phyloP scores from a whole-genome alignment of 768 basidiomycete species.

The Hypsizygus marmoreus region DNA sequence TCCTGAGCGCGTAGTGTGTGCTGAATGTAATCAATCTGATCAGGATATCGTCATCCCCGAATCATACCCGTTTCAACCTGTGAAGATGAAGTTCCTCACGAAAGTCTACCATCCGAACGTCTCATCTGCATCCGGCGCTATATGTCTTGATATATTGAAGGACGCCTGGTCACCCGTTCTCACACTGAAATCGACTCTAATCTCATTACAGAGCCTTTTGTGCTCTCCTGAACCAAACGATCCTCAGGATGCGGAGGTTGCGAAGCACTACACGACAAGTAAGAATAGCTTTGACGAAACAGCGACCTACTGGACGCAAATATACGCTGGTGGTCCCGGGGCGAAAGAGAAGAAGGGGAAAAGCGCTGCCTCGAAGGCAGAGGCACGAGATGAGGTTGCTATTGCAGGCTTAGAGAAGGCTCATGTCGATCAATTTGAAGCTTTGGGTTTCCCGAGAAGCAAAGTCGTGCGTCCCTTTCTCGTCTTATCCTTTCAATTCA shows the following conservation, averaged over 20 bases:
- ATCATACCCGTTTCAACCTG: slow-evolving; percentile 88
- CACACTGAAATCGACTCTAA: slow-evolving; percentile 94
- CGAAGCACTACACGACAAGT: slow-evolving; percentile 93
- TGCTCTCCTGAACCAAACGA: slow-evolving; percentile 96
- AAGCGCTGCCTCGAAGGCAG: slow-evolving; percentile 52
- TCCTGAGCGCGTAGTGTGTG: background rate
- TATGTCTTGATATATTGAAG: slow-evolving; percentile 86
- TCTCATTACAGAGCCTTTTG: slow-evolving; percentile 90
- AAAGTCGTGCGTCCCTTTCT: slow-evolving; percentile 73
- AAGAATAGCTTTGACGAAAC: slow-evolving; percentile 88
- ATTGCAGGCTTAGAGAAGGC: slow-evolving; percentile 82
- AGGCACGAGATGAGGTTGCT: slow-evolving; percentile 54
- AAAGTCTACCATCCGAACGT: slow-evolving; percentile 97
- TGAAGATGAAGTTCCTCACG: slow-evolving; percentile 98
- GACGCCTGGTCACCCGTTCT: slow-evolving; percentile 96
- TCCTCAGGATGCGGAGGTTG: slow-evolving; percentile 97
- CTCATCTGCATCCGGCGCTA: slow-evolving; percentile 91
- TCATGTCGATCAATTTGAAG: slow-evolving; percentile 84
- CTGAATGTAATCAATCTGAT: slow-evolving; percentile 2
- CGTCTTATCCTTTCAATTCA: slow-evolving; percentile 4
- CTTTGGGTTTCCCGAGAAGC: slow-evolving; percentile 75
- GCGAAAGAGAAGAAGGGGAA: slow-evolving; percentile 43
- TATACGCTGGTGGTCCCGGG: slow-evolving; percentile 80
- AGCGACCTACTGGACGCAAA: slow-evolving; percentile 91
- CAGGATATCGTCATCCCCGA: slow-evolving; percentile 94